Evolutionary conservation across 768 basidiomycete genomes (phyloP).

Genomic region (Panellus pusillus): DNA sequence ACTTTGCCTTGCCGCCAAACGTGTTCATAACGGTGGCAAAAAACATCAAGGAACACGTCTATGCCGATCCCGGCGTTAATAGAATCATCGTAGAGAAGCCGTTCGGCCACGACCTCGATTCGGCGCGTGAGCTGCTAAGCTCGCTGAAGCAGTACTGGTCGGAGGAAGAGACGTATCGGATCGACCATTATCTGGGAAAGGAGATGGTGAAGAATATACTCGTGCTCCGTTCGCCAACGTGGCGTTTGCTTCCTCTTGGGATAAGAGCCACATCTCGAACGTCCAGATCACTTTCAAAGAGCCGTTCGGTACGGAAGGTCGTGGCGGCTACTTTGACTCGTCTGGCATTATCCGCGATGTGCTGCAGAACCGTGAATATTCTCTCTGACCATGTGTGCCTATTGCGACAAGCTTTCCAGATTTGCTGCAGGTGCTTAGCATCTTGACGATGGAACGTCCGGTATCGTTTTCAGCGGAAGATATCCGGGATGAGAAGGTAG

Average conservation of each 20-base stretch:
- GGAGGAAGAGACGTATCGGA: conserved; percentile 98
- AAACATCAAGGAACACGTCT: conserved; percentile 81
- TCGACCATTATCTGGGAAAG: conserved; percentile 99
- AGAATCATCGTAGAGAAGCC: conserved; percentile 98
- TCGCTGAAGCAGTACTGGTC: conserved; percentile 85
- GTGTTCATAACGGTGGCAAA: conserved; percentile 90
- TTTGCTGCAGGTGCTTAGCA: conserved; percentile 89
- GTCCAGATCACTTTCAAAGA: conserved; percentile 99
- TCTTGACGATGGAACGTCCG: conserved; percentile 97
- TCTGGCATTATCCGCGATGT: conserved; percentile 99
- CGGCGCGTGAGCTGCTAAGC: conserved; percentile 73
- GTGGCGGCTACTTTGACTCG: conserved; percentile 99
- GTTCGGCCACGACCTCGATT: conserved; percentile 92
- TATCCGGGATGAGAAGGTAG: conserved; percentile 96
- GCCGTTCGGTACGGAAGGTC: conserved; percentile 98
- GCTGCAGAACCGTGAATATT: conserved; percentile 89
- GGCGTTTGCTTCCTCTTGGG: conserved; percentile 86
- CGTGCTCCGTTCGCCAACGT: conserved; percentile 95
- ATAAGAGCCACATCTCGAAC: conserved; percentile 93
- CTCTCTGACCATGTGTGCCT: conserved; percentile 16
- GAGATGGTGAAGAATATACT: conserved; percentile 99
- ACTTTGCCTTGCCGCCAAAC: conserved; percentile 93
- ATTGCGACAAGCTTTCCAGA: conserved; percentile 49
- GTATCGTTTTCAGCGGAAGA: conserved; percentile 97
- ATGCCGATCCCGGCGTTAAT: conserved; percentile 68